Base-by-base conservation (phyloP, 2,329 filamentous ascomycete species). In the Emmonsia crescens region DNA sequence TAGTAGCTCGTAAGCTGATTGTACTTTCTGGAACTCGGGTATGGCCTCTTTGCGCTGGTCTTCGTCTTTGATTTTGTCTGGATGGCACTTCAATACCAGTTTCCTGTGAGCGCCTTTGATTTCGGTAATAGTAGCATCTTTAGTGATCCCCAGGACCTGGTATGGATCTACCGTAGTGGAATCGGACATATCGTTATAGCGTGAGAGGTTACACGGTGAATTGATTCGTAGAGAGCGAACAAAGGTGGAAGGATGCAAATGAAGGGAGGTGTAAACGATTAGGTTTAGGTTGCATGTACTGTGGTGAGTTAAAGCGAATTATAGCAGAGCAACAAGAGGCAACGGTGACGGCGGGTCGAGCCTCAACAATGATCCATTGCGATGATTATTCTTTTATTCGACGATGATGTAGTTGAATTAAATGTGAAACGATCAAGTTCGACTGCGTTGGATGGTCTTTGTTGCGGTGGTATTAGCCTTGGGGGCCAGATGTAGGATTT, bases 1-100 rank as follows among this genome's bases (percentile, higher is more conserved):
- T 64, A 99, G 83, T 36, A 94, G 80, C 75, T 97, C 94, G 76
- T 96, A 99, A 58, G 94, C 92, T 69, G 92, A 85, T 74, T 96
- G 92, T 40, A 97, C 89, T 72, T 85, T 86, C 75, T 96, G 91
- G 71, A 97, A 99, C 75, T 96, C 87, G 68, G 91, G 87, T 68
- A 89, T 85, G 74, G 92, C 95, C 68, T 85, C 79, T 63, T 85
- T 84, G 76, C 94, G 95, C 69, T 89, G 79, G 19, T 84, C 79
- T 60, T 87, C 85, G 69, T 96, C 85, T 67, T 91, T 87, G 65
- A 96, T 85, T 77, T 96, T 96, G 80, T 96, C 92, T 40, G 92
- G 92, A 68, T 96, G 92, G 72, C 88, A 92, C 74, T 89, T 91
- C 68, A 96, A 83, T 42, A 90, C 89, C 48, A 95, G 85, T 74